phyloP scores from a whole-genome alignment of 2,329 filamentous ascomycete species.

The Pseudogymnoascus sp. region DNA sequence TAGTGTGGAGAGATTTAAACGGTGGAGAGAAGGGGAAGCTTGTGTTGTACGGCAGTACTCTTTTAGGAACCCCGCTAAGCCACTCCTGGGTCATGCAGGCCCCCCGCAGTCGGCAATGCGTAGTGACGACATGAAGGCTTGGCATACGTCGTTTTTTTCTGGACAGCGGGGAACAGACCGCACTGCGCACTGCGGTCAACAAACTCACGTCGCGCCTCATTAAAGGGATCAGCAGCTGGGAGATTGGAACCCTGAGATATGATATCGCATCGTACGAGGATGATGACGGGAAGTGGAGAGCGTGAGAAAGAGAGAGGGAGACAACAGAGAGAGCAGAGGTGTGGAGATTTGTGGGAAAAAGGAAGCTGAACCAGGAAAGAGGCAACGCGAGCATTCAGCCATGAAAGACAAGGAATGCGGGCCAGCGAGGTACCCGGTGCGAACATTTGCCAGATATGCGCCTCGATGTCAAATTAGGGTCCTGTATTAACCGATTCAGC shows the following conservation, averaged over 20 bases:
- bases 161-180: not conserved
- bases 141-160: not conserved
- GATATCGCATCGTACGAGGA: not conserved
- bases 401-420: not conserved
- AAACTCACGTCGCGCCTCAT: not conserved
- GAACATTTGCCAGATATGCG: not conserved
- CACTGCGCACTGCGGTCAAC: not conserved
- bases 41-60: not conserved
- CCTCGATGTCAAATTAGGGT: not conserved
- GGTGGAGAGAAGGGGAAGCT: not conserved
- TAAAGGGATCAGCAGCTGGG: not conserved
- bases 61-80: not conserved
- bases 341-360: not conserved
- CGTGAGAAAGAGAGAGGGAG: not conserved
- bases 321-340: not conserved
- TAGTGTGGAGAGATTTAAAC: not conserved
- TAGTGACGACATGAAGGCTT: not conserved
- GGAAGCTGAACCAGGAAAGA: not conserved
- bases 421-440: not conserved
- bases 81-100: not conserved
- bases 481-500: not conserved
- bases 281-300: not conserved
- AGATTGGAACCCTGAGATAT: not conserved
- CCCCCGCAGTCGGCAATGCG: not conserved
- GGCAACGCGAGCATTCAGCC: not conserved